These are phyloP conservation scores for Hypoxylon sp. DNA, from an alignment of 2,329 filamentous ascomycete genomes.

Conservation along the genomic window DNA sequence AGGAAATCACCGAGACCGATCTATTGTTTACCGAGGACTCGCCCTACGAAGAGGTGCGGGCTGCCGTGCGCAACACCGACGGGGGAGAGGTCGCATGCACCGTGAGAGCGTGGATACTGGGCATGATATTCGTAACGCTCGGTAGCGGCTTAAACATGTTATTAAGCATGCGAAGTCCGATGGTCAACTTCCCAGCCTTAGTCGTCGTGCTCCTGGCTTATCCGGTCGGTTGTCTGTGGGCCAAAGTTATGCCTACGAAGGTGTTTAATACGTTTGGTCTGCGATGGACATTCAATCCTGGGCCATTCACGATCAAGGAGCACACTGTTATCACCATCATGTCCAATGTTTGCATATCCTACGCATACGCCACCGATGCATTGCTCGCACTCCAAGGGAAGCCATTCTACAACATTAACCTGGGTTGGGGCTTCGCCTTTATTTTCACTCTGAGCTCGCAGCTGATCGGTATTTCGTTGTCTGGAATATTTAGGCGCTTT, in stretches of 20 bases:
- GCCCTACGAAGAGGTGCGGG: constrained; percentile 57
- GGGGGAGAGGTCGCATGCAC: constrained; percentile 59
- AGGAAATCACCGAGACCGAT: constrained; percentile 52
- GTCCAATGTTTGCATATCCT: constrained; percentile 57
- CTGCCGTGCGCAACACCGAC: constrained; percentile 60
- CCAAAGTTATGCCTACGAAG: constrained; percentile 56
- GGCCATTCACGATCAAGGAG: constrained; percentile 61
- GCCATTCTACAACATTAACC: constrained; percentile 57
- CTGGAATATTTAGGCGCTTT: constrained; percentile 63
- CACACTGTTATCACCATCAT: constrained; percentile 60
- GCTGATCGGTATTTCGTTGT: constrained; percentile 65
- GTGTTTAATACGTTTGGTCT: constrained; percentile 58
- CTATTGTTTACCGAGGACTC: constrained; percentile 54
- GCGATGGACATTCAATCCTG: constrained; percentile 59
- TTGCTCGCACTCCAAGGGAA: constrained; percentile 57
- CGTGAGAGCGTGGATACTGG: constrained; percentile 60
- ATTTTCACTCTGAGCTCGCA: constrained; percentile 64
- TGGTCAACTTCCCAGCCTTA: constrained; percentile 55
- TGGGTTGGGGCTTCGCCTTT: constrained; percentile 63
- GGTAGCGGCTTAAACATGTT: constrained; percentile 57
- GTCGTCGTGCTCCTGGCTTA: constrained; percentile 59
- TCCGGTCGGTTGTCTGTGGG: constrained; percentile 59
- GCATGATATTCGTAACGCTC: constrained; percentile 59
- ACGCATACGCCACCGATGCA: constrained; percentile 57
- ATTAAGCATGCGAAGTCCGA: constrained; percentile 52